Base-by-base conservation (phyloP, 2,329 filamentous ascomycete genomes). In the Biscogniauxia marginata region DNA sequence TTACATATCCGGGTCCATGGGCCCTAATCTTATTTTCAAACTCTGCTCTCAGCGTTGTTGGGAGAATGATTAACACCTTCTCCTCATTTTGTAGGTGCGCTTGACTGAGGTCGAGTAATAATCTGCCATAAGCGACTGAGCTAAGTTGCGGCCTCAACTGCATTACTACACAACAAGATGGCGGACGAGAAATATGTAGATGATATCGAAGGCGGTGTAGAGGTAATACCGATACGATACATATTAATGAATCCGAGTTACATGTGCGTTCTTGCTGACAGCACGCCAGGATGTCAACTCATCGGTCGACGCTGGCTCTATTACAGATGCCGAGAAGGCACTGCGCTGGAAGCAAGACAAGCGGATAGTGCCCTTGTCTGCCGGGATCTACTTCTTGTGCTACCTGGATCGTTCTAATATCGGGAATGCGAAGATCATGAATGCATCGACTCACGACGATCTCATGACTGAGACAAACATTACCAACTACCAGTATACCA, bases 361-460 rank as follows among this genome's bases (percentile, higher is more conserved):
- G 53, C 77, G 78, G 49, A 81, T 84, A 51, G 70, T 84, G 6
- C 81, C 82, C 1, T 67, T 84, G 7, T 77, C 76, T 8, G 79
- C 80, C 7, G 71, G 69, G 49, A 80, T 84, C 39, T 84, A 84
- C 65, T 73, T 84, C 18, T 73, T 84, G 11, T 82, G 79, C 65
- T 84, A 83, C 59, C 71, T 84, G 18, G 82, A 84, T 65, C 71
- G 79, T 19, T 79, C 78, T 16, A 84, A 84, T 63, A 83, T 83
- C 47, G 71, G 73, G 50, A 76, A 76, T 56, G 72, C 74, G 6
- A 73, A 70, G 59, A 67, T 75, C 45, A 63, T 77, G 45, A 76
- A 75, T 55, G 57, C 65, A 6, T 61, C 69, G 24, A 73, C 70
- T 0, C 54, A 62, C 7, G 66, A 77, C 61, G 70, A 73, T 49